phyloP scores from a whole-genome alignment of 257 asterid species.

The Fraxinus anomala region DNA sequence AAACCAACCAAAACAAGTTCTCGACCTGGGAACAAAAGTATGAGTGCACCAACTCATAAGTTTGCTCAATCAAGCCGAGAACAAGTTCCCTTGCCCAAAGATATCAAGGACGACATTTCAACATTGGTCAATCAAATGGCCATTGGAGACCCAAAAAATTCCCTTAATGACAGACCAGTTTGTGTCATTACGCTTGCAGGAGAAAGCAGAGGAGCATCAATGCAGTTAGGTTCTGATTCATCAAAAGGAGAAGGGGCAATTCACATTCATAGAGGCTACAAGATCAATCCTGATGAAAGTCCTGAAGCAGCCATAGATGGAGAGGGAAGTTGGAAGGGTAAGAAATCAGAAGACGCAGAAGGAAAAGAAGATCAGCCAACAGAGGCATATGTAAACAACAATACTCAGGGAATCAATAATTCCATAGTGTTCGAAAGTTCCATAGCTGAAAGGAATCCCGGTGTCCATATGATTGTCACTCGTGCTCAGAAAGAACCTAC shows the following conservation, averaged over 20 bases:
- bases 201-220: constrained; percentile 83
- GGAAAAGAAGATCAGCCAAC: constrained; percentile 41
- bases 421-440: constrained; percentile 67
- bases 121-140: constrained; percentile 38
- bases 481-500: constrained; percentile 36
- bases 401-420: constrained; percentile 77
- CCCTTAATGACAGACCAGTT: constrained; percentile 41
- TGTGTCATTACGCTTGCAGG: constrained; percentile 86
- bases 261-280: constrained; percentile 75
- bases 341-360: constrained; percentile 30
- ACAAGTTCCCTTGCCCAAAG: constrained; percentile 39
- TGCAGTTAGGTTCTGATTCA: constrained; percentile 68
- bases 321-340: constrained; percentile 41
- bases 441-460: constrained; percentile 61
- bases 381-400: constrained; percentile 67
- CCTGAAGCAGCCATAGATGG: constrained; percentile 49
- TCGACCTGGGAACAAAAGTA: constrained; percentile 31
- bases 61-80: constrained; percentile 38
- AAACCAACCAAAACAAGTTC: constrained; percentile 33
- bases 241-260: constrained; percentile 42
- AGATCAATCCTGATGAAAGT: constrained; percentile 47
- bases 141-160: constrained; percentile 32
- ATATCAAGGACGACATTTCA: constrained; percentile 44
- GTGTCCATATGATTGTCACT: constrained; percentile 56
- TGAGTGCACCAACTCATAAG: constrained; percentile 18